These are phyloP conservation scores for Sanguinoderma infundibulare DNA, from an alignment of 1,284 basidiomycete genomes.

Conservation along the genomic window DNA sequence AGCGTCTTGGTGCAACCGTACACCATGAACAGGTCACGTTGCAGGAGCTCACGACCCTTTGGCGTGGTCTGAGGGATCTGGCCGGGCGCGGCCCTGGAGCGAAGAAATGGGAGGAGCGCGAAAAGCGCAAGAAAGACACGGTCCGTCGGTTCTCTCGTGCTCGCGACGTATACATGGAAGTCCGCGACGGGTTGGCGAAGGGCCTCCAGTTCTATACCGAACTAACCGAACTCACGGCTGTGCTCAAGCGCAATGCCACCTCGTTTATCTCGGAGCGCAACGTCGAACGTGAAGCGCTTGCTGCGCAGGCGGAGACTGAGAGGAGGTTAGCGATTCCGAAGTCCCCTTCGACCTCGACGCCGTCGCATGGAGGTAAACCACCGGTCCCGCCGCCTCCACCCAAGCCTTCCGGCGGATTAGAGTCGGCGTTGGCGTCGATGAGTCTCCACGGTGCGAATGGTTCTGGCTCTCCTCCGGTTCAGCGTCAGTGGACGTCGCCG, in stretches of 20 bases:
- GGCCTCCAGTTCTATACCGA: slow-evolving; percentile 90
- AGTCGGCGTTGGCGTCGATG: slow-evolving; percentile 60
- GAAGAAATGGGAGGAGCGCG: slow-evolving; percentile 80
- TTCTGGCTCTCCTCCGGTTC: slow-evolving; percentile 42
- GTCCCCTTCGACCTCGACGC: slow-evolving; percentile 35
- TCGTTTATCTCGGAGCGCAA: slow-evolving; percentile 68
- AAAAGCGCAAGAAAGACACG: slow-evolving; percentile 76
- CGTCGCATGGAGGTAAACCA: slow-evolving; percentile 54
- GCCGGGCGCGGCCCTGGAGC: slow-evolving; percentile 74
- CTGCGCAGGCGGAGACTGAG: slow-evolving; percentile 74
- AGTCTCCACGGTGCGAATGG: slow-evolving; percentile 39
- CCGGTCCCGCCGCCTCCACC: slow-evolving; percentile 52
- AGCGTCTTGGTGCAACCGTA: slow-evolving; percentile 76
- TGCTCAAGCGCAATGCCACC: slow-evolving; percentile 65
- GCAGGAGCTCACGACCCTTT: slow-evolving; percentile 71
- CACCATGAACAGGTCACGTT: slow-evolving; percentile 78
- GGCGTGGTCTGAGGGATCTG: slow-evolving; percentile 75
- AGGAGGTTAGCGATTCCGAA: slow-evolving; percentile 51
- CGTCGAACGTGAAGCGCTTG: slow-evolving; percentile 74
- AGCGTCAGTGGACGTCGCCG: slow-evolving; percentile 33
- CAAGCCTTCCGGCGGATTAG: slow-evolving; percentile 41
- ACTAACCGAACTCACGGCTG: slow-evolving; percentile 68
- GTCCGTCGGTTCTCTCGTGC: slow-evolving; percentile 75
- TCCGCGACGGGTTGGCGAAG: slow-evolving; percentile 86
- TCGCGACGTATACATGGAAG: slow-evolving; percentile 85